A percentile compares a stretch with the other conserved stretches of the same genome.
Evolutionary conservation across 2,329 filamentous ascomycete species (phyloP).

Genomic region (Ophiostoma fasciatum): DNA sequence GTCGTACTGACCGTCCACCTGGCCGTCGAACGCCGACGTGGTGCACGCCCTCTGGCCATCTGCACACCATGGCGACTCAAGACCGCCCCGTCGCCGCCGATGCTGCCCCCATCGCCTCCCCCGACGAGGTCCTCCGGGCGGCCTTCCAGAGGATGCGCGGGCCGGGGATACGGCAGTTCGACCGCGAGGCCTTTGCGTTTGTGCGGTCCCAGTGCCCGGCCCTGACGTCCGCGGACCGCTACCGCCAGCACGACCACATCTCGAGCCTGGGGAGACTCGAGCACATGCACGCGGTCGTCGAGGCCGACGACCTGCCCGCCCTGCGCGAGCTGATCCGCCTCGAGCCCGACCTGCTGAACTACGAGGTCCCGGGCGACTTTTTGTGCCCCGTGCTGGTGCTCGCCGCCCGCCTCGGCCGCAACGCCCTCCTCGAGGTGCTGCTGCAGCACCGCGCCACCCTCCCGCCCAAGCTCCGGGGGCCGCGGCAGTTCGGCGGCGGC

Average conservation of each 20-base stretch:
- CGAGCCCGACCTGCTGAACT: neutral
- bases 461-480: neutral
- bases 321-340: slow-evolving; percentile 1
- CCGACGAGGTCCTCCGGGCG: no score
- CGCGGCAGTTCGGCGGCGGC: neutral
- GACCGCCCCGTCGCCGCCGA: no score
- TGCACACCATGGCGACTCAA: no score
- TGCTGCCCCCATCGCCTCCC: no score
- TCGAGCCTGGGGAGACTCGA: neutral
- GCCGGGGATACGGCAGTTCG: no score
- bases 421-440: neutral
- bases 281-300: slow-evolving; percentile 1
- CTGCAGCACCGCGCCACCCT: slow-evolving; percentile 1
- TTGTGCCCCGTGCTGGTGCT: slow-evolving; percentile 2
- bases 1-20: no score
- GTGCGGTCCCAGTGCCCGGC: neutral
- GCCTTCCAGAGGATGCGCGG: no score
- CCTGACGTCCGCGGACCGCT: neutral
- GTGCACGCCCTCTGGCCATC: no score
- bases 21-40: no score
- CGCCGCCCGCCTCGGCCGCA: neutral
- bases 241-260: neutral
- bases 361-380: neutral
- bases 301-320: slow-evolving; percentile 1
- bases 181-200: slow-evolving; percentile 1